phyloP scores from a whole-genome alignment of 805 yeast species.

The Vanderwaltozyma yarrowii region DNA sequence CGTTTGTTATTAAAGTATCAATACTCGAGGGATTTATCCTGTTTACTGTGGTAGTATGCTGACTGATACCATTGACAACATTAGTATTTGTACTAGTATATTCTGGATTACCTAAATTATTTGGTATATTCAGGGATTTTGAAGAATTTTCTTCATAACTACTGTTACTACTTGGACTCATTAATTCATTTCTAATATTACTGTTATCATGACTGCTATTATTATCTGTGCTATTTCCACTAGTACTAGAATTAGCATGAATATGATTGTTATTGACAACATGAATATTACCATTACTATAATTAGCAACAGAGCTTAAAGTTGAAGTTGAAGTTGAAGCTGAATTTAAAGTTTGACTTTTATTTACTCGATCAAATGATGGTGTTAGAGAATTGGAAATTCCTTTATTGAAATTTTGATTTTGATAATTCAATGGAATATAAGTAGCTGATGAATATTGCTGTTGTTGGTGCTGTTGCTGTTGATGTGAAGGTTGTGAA shows the following conservation, averaged over 20 bases:
- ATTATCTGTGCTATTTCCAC: background rate
- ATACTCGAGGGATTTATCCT: no score
- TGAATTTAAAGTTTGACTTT: background rate
- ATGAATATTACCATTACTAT: background rate
- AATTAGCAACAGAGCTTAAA: no score
- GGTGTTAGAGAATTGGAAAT: background rate
- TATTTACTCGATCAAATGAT: background rate
- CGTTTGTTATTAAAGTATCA: no score
- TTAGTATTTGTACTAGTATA: no score
- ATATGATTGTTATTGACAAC: no score
- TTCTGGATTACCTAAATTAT: no score
- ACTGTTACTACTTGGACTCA: no score
- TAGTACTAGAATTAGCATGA: background rate
- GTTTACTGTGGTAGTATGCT: no score
- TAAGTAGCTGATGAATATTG: background rate
- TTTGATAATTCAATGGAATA: background rate
- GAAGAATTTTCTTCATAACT: no score
- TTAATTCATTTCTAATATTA: background rate
- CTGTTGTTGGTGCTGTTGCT: background rate
- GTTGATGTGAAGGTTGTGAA: background rate
- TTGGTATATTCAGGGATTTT: no score
- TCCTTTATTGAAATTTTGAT: background rate
- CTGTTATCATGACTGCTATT: background rate
- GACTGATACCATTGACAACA: no score
- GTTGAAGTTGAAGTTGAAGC: background rate